These are phyloP conservation scores for Starmerella vitae DNA, from an alignment of 805 yeast genomes.

Conservation along the genomic window DNA sequence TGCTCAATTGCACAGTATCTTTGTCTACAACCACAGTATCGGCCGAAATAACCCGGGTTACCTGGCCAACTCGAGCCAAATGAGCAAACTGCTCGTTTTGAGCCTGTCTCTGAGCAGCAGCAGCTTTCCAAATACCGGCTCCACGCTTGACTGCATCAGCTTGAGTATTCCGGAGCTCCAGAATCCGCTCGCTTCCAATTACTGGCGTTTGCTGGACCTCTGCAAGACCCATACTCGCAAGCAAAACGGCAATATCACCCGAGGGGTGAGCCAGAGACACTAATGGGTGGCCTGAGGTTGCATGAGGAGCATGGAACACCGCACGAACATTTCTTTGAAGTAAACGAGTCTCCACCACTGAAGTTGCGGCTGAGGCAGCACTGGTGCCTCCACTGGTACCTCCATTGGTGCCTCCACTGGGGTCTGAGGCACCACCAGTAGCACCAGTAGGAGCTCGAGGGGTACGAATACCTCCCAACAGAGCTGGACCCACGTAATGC, in stretches of 20 bases:
- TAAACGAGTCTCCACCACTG: conserved; percentile 42
- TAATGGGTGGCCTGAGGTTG: conserved; percentile 27
- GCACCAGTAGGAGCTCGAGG: conserved; percentile 50
- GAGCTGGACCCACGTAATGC: conserved; percentile 46
- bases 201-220: conserved; percentile 71
- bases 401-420: conserved; percentile 20
- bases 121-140: conserved; percentile 9
- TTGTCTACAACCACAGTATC: conserved; percentile 51
- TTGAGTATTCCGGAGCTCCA: conserved; percentile 49
- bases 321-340: conserved; percentile 45
- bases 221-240: conserved; percentile 58
- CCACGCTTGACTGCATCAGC: conserved; percentile 37
- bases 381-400: conserved; percentile 31
- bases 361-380: not conserved
- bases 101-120: conserved; percentile 35
- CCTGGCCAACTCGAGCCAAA: conserved; percentile 35
- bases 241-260: conserved; percentile 57
- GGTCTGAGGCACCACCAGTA: conserved; percentile 28
- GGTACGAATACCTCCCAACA: conserved; percentile 59
- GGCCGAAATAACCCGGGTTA: conserved; percentile 49
- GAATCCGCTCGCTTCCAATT: conserved; percentile 55
- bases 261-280: conserved; percentile 54
- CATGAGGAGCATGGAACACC: conserved; percentile 43
- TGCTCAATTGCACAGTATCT: conserved; percentile 58
- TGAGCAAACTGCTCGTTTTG: conserved; percentile 27